phyloP scores from a whole-genome alignment of 331 rosid genomes.

The Malus hybrid region DNA sequence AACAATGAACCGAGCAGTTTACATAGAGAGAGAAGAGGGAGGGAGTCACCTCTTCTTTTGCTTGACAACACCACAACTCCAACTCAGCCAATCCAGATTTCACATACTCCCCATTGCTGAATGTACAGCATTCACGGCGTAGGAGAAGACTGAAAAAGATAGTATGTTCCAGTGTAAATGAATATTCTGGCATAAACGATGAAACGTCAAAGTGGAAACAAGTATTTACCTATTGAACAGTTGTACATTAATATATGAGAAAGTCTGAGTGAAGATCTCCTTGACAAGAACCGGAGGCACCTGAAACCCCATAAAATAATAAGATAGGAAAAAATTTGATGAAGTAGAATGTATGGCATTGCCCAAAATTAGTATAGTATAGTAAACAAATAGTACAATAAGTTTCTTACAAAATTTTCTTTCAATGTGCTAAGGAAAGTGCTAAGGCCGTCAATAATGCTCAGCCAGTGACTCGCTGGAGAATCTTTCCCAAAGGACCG shows the following conservation, averaged over 20 bases:
- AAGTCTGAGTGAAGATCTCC: slow-evolving; percentile 75
- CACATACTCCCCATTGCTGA: slow-evolving; percentile 89
- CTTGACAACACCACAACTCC: slow-evolving; percentile 92
- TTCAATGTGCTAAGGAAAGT: slow-evolving; percentile 76
- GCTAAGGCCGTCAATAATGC: slow-evolving; percentile 87
- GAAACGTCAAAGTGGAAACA: neutral
- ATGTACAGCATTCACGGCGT: slow-evolving; percentile 94
- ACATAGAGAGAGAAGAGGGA: neutral
- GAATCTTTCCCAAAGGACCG: slow-evolving; percentile 93
- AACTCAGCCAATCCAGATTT: slow-evolving; percentile 92
- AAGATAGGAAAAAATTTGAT: neutral
- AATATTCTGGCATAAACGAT: neutral
- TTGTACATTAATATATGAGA: slow-evolving; percentile 80
- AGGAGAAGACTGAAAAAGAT: slow-evolving; percentile 67
- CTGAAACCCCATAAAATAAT: slow-evolving; percentile 32
- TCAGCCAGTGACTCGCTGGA: slow-evolving; percentile 89
- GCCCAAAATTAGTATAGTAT: neutral
- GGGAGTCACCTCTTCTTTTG: slow-evolving; percentile 75
- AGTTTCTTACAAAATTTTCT: slow-evolving; percentile 81
- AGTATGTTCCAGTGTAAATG: neutral
- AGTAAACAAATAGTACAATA: neutral
- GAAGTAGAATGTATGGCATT: neutral
- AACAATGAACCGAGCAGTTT: neutral
- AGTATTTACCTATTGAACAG: slow-evolving; percentile 77
- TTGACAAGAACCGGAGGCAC: slow-evolving; percentile 86